Percentiles rank a stretch among this genome's conserved stretches.
Conservation (phyloP, 306 rosid species). For the Rubus idaeus region DNA sequence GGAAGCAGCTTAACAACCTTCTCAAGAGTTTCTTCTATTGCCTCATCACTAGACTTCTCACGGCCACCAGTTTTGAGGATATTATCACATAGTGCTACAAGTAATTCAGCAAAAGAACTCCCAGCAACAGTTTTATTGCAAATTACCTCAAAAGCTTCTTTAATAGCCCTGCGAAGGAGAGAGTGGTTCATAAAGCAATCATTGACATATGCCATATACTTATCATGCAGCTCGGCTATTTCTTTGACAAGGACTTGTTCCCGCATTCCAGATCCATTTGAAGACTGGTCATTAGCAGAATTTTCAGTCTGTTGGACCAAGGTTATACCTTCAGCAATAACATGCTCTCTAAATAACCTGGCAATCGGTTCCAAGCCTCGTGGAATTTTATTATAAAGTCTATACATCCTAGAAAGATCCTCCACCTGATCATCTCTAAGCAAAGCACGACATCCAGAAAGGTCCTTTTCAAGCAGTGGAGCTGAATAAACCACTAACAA, state of each 20-base stretch:
- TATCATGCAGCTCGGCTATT: slow-evolving; percentile 64
- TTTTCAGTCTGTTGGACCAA: slow-evolving; percentile 69
- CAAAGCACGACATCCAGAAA: slow-evolving; percentile 84
- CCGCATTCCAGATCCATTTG: slow-evolving; percentile 46
- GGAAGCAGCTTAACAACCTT: slow-evolving; percentile 67
- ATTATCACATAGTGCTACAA: slow-evolving; percentile 67
- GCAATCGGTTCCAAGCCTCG: slow-evolving; percentile 67
- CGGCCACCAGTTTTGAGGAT: slow-evolving; percentile 66
- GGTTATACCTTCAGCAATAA: slow-evolving; percentile 53
- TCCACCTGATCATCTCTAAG: slow-evolving; percentile 92
- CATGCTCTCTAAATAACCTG: slow-evolving; percentile 61
- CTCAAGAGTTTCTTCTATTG: slow-evolving; percentile 63
- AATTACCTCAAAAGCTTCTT: slow-evolving; percentile 67
- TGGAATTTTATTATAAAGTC: slow-evolving; percentile 71
- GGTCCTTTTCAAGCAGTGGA: slow-evolving; percentile 87
- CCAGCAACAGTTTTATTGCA: slow-evolving; percentile 69
- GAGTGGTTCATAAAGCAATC: slow-evolving; percentile 55
- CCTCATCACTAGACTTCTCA: slow-evolving; percentile 66
- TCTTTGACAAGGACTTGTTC: slow-evolving; percentile 69
- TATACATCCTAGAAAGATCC: slow-evolving; percentile 82
- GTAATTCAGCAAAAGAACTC: slow-evolving; percentile 60
- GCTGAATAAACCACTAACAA: slow-evolving; percentile 67
- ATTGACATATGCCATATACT: slow-evolving; percentile 53
- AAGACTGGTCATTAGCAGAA: slow-evolving; percentile 44
- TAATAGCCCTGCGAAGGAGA: slow-evolving; percentile 60